Percentiles rank a stretch among this genome's conserved stretches.
Conservation (phyloP, 225 moss, liverwort and hornwort genomes). For the Physcomitrium patens region DNA sequence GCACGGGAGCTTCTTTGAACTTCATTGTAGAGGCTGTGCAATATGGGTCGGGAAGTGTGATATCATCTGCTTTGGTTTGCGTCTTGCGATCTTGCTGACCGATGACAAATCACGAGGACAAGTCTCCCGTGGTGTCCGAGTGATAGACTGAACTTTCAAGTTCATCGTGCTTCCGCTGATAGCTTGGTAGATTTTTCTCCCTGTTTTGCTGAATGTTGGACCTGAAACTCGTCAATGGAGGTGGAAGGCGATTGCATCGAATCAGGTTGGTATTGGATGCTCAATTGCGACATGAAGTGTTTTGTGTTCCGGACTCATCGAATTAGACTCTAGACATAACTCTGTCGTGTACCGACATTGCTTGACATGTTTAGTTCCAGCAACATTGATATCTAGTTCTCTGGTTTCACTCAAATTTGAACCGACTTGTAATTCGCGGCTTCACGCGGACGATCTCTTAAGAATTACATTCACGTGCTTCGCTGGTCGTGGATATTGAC, state of each 20-base stretch:
- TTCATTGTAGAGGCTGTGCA: not conserved
- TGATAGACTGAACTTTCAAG: not conserved
- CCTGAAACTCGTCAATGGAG: too few relatives aligned
- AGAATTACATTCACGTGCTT: not conserved
- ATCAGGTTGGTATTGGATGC: too few relatives aligned
- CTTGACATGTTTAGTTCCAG: too few relatives aligned
- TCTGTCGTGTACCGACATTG: too few relatives aligned
- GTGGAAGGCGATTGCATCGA: too few relatives aligned
- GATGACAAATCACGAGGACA: not conserved
- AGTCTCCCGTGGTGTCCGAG: not conserved
- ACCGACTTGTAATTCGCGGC: too few relatives aligned
- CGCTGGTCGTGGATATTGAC: too few relatives aligned
- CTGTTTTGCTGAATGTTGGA: not conserved
- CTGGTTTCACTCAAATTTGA: too few relatives aligned
- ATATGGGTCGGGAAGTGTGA: conserved; percentile 4
- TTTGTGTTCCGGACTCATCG: too few relatives aligned
- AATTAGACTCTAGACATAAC: too few relatives aligned
- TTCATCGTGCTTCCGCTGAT: not conserved
- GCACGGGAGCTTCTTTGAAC: not conserved
- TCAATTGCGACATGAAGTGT: too few relatives aligned
- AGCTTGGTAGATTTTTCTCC: not conserved
- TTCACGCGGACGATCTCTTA: not conserved
- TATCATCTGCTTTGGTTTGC: conserved; percentile 11
- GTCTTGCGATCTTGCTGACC: not conserved
- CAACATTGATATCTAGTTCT: too few relatives aligned